Conservation (phyloP, 225 moss, liverwort and hornwort genomes). For the Asterella californica region DNA sequence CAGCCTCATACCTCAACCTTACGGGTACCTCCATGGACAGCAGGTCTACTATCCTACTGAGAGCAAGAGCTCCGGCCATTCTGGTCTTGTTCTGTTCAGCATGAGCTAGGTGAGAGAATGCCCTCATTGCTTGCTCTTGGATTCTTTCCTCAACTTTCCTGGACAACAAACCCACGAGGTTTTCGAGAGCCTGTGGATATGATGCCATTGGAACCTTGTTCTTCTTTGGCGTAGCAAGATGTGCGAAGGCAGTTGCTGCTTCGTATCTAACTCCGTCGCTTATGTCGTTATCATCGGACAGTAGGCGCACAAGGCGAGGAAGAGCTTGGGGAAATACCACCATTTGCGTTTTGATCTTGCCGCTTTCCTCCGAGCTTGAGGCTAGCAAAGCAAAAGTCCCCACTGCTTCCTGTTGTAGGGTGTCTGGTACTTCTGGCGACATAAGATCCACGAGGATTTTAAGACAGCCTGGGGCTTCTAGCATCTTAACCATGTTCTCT, state of each 20-base stretch:
- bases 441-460: background rate
- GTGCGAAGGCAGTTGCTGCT: slow-evolving; percentile 9
- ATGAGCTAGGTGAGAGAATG: slow-evolving; percentile 7
- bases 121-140: background rate
- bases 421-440: background rate
- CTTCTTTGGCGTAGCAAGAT: background rate
- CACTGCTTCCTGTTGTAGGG: background rate
- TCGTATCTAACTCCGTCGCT: slow-evolving; percentile 2
- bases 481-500: background rate
- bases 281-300: background rate
- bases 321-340: background rate
- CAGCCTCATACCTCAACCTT: slow-evolving; percentile 1
- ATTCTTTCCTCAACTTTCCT: slow-evolving; percentile 1
- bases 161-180: slow-evolving; percentile 9
- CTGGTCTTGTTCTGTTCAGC: slow-evolving; percentile 3
- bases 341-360: background rate
- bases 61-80: background rate
- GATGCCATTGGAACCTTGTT: slow-evolving; percentile 7
- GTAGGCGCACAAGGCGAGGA: background rate
- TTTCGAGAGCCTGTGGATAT: background rate
- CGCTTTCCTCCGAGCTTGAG: background rate
- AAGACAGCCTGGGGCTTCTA: background rate
- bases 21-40: slow-evolving; percentile 3
- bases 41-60: background rate
- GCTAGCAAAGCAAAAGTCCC: slow-evolving; percentile 2